Percentiles rank a stretch among this genome's conserved stretches.
These are phyloP conservation scores for Globisporangium parvum DNA, from an alignment of 352 stramenopile species.

Conservation along the genomic window DNA sequence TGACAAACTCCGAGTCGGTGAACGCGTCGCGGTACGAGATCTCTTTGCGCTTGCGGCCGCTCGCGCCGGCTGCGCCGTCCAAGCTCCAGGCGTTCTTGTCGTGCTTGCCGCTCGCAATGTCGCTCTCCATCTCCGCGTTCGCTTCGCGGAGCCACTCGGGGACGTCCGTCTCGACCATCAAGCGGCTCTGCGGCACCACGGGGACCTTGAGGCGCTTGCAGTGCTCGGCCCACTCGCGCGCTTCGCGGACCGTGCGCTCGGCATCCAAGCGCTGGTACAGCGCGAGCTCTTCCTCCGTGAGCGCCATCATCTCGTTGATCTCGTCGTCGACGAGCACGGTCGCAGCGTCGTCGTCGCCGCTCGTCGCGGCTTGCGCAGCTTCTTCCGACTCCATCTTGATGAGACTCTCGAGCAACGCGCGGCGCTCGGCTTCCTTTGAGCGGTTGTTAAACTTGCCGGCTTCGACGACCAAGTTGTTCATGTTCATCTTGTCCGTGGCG, in stretches of 20 bases:
- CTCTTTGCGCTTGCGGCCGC: constrained; percentile 72
- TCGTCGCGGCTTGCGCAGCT: constrained; percentile 49
- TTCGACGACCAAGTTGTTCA: constrained; percentile 89
- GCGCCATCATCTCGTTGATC: constrained; percentile 89
- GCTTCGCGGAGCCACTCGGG: constrained; percentile 72
- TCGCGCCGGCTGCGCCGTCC: constrained; percentile 26
- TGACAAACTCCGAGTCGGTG: constrained; percentile 83
- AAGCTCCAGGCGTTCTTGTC: constrained; percentile 61
- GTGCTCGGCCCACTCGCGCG: constrained; percentile 57
- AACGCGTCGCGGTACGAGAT: constrained; percentile 85
- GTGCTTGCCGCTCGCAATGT: constrained; percentile 46
- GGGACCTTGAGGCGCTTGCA: constrained; percentile 53
- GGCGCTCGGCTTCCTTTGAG: constrained; percentile 81
- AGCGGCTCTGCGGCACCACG: constrained; percentile 36
- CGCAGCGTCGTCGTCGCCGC: constrained; percentile 52
- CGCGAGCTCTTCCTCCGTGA: constrained; percentile 76
- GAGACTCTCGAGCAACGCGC: constrained; percentile 79
- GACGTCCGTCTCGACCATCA: constrained; percentile 70
- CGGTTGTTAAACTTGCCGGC: constrained; percentile 87
- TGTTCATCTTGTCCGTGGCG: constrained; percentile 89
- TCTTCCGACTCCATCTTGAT: constrained; percentile 89
- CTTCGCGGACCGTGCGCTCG: constrained; percentile 55
- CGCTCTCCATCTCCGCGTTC: constrained; percentile 52
- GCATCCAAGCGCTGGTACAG: constrained; percentile 73
- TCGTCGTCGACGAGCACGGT: constrained; percentile 78